These are phyloP conservation scores for Helicostylum pulchrum DNA, from an alignment of 192 early-diverging fungal genomes.

Conservation along the genomic window DNA sequence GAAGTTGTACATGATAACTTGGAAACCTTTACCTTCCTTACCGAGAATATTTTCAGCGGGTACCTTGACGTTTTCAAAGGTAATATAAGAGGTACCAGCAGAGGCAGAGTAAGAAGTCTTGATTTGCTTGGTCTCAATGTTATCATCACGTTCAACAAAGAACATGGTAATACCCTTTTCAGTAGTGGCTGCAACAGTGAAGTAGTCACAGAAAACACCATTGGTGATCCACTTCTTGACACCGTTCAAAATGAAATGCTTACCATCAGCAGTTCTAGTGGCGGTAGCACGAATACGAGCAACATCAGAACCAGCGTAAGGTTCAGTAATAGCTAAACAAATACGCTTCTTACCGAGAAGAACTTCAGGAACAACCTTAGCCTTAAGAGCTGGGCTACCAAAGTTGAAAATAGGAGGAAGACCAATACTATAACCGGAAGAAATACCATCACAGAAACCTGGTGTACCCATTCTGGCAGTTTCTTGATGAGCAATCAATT, in stretches of 20 bases:
- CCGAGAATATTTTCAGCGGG: constrained; percentile 71
- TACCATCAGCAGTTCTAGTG: constrained; percentile 57
- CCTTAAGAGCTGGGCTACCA: constrained; percentile 68
- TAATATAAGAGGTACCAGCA: constrained; percentile 66
- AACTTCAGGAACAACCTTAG: constrained; percentile 59
- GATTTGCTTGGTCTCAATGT: constrained; percentile 60
- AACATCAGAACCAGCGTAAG: constrained; percentile 69
- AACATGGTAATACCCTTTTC: constrained; percentile 63
- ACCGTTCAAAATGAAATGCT: constrained; percentile 72
- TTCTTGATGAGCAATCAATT: constrained; percentile 69
- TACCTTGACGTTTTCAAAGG: constrained; percentile 73
- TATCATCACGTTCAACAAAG: constrained; percentile 59
- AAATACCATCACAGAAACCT: constrained; percentile 70
- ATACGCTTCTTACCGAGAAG: constrained; percentile 74
- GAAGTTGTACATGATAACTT: constrained; percentile 72
- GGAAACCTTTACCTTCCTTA: constrained; percentile 62
- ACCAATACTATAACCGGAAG: constrained; percentile 66
- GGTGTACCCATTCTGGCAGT: constrained; percentile 68
- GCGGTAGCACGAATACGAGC: constrained; percentile 70
- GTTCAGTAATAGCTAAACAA: constrained; percentile 82
- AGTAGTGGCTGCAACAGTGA: constrained; percentile 32
- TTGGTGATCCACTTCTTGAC: constrained; percentile 86
- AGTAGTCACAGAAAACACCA: constrained; percentile 57
- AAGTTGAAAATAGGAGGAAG: constrained; percentile 80
- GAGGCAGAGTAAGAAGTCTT: constrained; percentile 63